Evolutionary conservation across 768 basidiomycete genomes (phyloP), one percentile per base, ranked within the genome.

Genomic region (Pleurotus salmoneostramineus): DNA sequence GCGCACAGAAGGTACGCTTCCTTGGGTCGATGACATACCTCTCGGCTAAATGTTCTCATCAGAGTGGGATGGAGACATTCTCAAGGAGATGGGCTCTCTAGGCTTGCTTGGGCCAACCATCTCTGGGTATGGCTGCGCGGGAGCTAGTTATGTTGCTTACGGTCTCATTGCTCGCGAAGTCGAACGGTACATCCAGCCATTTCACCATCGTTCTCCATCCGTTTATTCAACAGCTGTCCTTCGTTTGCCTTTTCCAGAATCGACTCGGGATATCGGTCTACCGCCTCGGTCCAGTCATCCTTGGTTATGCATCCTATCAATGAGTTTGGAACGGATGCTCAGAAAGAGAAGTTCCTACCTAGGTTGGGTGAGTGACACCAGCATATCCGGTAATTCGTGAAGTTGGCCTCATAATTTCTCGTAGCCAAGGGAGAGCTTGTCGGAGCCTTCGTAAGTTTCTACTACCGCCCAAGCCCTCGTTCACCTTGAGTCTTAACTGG

Each of bases 211-310:
- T 12, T 43, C 3, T 32, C 12, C 40, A 10, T 44, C 0, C n/a
- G n/a, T n/a, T n/a, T n/a, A n/a, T n/a, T n/a, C n/a, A n/a, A n/a
- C n/a, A n/a, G n/a, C n/a, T n/a, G n/a, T n/a, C n/a, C n/a, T n/a
- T n/a, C n/a, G n/a, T n/a, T n/a, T n/a, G n/a, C n/a, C n/a, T n/a
- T n/a, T n/a, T n/a, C n/a, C 63, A 94, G 95, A 61, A 87, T 98
- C 40, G 96, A 99, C 68, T 98, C 95, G 2, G 96, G 96, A 0
- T 98, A 97, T 67, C 90, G 96, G 27, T 95, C 93, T 4, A 95
- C 88, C 3, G 87, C 94, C 61, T 97, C 95, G 14, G 96, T 98
- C 3, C 96, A 98, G 70, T 93, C 91, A 0, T 95, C 93, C 15
- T 83, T 99, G 31, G 93, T 96, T 10, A 99, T 99, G 95, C 93